phyloP scores from a whole-genome alignment of 148 eudicot genomes.

The Limonium bicolor region DNA sequence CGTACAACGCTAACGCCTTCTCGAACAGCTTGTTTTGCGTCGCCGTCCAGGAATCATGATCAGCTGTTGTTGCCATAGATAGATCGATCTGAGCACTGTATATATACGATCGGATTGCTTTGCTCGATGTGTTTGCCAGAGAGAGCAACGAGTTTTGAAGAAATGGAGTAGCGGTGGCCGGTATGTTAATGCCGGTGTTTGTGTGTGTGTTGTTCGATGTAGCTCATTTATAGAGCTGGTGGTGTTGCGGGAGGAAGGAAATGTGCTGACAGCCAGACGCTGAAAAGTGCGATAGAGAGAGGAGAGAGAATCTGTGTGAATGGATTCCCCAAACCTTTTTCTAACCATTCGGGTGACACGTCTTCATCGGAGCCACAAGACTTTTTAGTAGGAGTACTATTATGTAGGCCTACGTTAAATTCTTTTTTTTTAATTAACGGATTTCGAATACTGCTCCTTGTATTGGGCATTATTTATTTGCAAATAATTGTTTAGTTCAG shows the following conservation, averaged over 20 bases:
- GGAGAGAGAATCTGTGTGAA: background rate
- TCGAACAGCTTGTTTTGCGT: conserved; percentile 8
- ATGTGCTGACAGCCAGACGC: too few species aligned
- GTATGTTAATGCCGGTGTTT: too few species aligned
- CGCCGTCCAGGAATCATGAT: background rate
- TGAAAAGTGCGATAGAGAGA: too few species aligned
- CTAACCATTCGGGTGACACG: background rate
- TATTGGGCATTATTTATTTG: too few species aligned
- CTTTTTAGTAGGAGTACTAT: too few species aligned
- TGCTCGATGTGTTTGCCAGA: background rate
- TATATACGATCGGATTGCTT: background rate
- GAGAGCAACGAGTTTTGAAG: background rate
- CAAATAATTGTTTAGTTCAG: too few species aligned
- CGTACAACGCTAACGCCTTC: conserved; percentile 6
- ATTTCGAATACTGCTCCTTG: too few species aligned
- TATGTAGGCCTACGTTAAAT: too few species aligned
- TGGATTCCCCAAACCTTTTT: background rate
- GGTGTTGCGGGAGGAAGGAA: too few species aligned
- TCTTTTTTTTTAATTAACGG: too few species aligned
- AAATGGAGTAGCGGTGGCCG: too few species aligned
- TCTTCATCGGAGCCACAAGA: conserved; percentile 1
- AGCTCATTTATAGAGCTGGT: background rate
- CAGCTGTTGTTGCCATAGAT: conserved; percentile 1
- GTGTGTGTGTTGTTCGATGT: background rate
- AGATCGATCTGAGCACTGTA: background rate